Evolutionary conservation across 495 filamentous ascomycete species (phyloP), one percentile per base, ranked within the genome.

Genomic region (Penicillium subrubescens): DNA sequence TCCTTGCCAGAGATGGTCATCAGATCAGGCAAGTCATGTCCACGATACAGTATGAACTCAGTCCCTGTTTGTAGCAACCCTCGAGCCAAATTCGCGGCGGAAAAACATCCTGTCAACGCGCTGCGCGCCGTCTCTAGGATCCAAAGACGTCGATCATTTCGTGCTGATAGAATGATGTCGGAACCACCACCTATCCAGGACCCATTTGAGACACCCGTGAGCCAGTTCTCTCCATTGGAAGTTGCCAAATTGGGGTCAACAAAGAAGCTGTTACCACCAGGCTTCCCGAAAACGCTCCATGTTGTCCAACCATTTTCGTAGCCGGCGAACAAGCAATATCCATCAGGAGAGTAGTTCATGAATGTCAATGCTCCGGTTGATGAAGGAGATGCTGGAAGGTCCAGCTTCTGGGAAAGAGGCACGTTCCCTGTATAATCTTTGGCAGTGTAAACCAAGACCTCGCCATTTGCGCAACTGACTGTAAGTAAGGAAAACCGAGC

Each of bases 201-300:
- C 12, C 87, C 92, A 64, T 90, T 85, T 12, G 78, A 83, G 14
- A 95, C 81, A 7, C 94, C 92, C 5, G 80, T 83, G 44, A 98
- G 79, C 90, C 94, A 97, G 52, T 86, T 81, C 72, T 99, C 96
- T 29, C 75, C 77, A 60, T 94, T 95, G 12, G 73, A 67, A 29
- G 83, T 77, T 7, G 89, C 84, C n/a, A 92, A 81, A 19, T 77
- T 75, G 15, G 77, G 76, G 67, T 97, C 90, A 5, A 87, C 81
- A 14, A 81, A 78, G 71, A 97, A 98, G 71, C 92, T 97, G 62
- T 84, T 91, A 21, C 88, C 90, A 14, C 91, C 87, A 5, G 89
- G 84, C 74, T 97, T 97, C 21, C 96, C 96, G 75, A 93, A 99
- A 7, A 97, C 96, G 74, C 94, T 97, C 93, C 93, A 98, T 37